Evolutionary conservation across 1,284 basidiomycete genomes (phyloP).

Genomic region (Stereum hirsutum): DNA sequence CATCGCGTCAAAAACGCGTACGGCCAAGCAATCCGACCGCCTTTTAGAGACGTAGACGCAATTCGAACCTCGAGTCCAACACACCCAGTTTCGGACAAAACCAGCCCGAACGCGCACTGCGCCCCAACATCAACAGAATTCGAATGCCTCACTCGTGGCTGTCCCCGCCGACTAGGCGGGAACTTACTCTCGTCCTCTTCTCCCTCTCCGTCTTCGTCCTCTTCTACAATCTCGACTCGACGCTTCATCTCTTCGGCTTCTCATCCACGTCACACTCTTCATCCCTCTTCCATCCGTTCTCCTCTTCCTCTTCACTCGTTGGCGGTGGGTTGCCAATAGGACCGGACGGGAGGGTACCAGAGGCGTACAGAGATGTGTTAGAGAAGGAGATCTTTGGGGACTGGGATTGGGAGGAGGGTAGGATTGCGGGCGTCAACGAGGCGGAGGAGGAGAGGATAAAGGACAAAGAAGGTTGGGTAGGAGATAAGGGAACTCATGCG

Average conservation of each 20-base stretch:
- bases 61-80: too few relatives aligned
- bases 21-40: too few relatives aligned
- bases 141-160: too few relatives aligned
- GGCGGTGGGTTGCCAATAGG: slow-evolving; percentile 21
- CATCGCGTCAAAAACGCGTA: too few relatives aligned
- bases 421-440: slow-evolving; percentile 36
- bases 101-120: too few relatives aligned
- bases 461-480: neutral
- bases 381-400: slow-evolving; percentile 56
- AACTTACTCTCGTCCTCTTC: slow-evolving; percentile 51
- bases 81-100: too few relatives aligned
- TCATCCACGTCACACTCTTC: slow-evolving; percentile 18
- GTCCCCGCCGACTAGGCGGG: slow-evolving; percentile 53
- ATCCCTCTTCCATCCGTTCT: too few relatives aligned
- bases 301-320: neutral
- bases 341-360: slow-evolving; percentile 39
- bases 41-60: too few relatives aligned
- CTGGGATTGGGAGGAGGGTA: slow-evolving; percentile 53
- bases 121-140: too few relatives aligned
- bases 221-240: slow-evolving; percentile 56
- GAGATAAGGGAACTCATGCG: too few relatives aligned
- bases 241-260: slow-evolving; percentile 40
- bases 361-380: slow-evolving; percentile 39
- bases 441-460: slow-evolving; percentile 9
- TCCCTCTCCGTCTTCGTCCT: slow-evolving; percentile 51